Percentiles rank a stretch among this genome's conserved stretches.
Evolutionary conservation across 2,329 filamentous ascomycete species (phyloP).

Genomic region (Zasmidium citrigriseum): DNA sequence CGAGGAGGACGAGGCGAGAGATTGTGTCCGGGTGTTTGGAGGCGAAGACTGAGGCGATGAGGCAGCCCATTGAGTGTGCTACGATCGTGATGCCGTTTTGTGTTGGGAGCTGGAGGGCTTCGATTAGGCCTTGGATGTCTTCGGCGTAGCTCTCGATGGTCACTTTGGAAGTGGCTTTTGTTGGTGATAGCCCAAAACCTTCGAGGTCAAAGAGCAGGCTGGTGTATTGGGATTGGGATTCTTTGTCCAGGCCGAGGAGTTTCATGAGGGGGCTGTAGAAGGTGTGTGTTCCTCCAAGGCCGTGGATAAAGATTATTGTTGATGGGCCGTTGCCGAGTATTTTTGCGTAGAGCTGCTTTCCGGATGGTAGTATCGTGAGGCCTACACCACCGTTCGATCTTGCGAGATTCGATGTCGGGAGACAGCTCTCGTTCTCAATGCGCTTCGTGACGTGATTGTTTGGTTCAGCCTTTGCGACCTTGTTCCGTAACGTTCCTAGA

Average conservation of each 20-base stretch:
- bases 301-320: constrained; percentile 56
- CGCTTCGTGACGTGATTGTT: constrained; percentile 16
- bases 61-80: constrained; percentile 55
- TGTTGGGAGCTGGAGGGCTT: not conserved
- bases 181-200: constrained; percentile 58
- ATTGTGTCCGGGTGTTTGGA: constrained; percentile 43
- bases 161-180: constrained; percentile 45
- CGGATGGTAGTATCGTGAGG: constrained; percentile 40
- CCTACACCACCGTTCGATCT: constrained; percentile 34
- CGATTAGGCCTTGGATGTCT: not conserved
- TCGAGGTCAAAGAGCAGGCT: constrained; percentile 53
- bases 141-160: constrained; percentile 34
- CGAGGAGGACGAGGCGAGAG: constrained; percentile 49
- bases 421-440: constrained; percentile 24
- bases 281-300: constrained; percentile 51
- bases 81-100: constrained; percentile 43
- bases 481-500: constrained; percentile 17
- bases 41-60: constrained; percentile 49
- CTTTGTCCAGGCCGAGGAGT: constrained; percentile 31
- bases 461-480: constrained; percentile 47
- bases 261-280: constrained; percentile 50
- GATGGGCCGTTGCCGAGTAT: constrained; percentile 16
- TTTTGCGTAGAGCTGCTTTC: constrained; percentile 46
- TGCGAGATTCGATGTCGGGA: constrained; percentile 35
- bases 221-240: constrained; percentile 15